phyloP scores from a whole-genome alignment of 139 green algal species.

The Chlamydomonas incerta region DNA sequence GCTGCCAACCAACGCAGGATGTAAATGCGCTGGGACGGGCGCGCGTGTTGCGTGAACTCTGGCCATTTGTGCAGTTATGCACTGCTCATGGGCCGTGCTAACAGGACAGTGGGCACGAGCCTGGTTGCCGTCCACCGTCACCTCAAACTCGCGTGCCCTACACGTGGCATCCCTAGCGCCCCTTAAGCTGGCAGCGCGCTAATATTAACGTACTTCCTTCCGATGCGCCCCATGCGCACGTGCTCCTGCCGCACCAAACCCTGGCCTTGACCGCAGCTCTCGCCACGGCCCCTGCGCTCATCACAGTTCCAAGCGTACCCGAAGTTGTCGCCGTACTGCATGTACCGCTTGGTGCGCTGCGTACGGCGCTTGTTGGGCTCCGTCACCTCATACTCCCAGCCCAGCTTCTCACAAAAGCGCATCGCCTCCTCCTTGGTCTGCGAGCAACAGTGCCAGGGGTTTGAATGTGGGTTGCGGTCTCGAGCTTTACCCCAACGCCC shows the following conservation, averaged over 20 bases:
- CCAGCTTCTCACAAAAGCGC: constrained; percentile 73
- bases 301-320: constrained; percentile 46
- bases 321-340: constrained; percentile 86
- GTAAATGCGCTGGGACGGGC: no score
- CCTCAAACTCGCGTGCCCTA: background rate
- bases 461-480: no score
- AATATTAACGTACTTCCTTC: background rate
- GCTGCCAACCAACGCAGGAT: no score
- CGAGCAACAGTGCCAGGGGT: no score
- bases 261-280: background rate
- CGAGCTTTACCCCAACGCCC: no score
- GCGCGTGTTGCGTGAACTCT: no score
- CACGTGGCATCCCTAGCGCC: background rate
- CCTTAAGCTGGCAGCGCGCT: no score
- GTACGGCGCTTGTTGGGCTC: constrained; percentile 65
- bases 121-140: background rate
- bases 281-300: background rate
- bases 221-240: background rate
- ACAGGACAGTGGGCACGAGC: no score
- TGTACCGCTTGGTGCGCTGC: constrained; percentile 73
- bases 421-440: constrained; percentile 81
- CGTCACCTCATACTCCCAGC: constrained; percentile 80
- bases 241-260: background rate
- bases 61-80: no score
- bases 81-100: no score